Base-by-base conservation (phyloP, 441 rosid genomes). In the Gossypium aridum region DNA sequence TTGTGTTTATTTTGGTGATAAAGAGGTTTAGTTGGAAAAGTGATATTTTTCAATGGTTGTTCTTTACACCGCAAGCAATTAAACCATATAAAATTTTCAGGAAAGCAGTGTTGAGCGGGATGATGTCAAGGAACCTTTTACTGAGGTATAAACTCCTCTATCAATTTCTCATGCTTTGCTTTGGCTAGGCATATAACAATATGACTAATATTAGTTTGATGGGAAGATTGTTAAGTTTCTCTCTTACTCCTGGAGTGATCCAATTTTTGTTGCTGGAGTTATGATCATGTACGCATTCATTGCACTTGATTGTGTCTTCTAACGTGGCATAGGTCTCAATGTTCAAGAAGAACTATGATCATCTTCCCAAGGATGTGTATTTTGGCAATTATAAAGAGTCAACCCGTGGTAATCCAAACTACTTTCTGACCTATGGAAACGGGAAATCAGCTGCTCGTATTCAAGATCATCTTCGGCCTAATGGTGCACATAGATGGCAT, bases 401-500 rank as follows among this genome's bases (percentile, higher is more conserved):
- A 75, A 84, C 93, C 72, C 96, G 92, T 68, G 93, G 92, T 51
- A 94, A 94, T 80, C 97, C 97, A 62, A 94, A 92, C 78, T 92
- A 88, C 76, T 94, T 94, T 73, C 72, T 94, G 57, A 94, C 98
- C 28, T 94, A 92, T 81, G 97, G 98, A 84, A 92, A 92, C 76
- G 97, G 97, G 70, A 94, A 94, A 81, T 78, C 99, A 70, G 98
- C 98, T 63, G 98, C 99, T 68, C 94, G 96, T 62, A 80, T 92
- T 71, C 91, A 86, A 77, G 89, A 85, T 82, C 90, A 92, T 82
- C 97, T 94, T 80, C 97, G 97, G 62, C 92, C 98, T 57, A 89
- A 94, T 80, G 99, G 99, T 73, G 94, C 99, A 73, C 99, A 92
- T 78, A 83, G 99, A 86, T 94, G 99, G 99, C 94, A 92, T 79